phyloP scores from a whole-genome alignment of 306 rosid species.

The Lagenaria siceraria region DNA sequence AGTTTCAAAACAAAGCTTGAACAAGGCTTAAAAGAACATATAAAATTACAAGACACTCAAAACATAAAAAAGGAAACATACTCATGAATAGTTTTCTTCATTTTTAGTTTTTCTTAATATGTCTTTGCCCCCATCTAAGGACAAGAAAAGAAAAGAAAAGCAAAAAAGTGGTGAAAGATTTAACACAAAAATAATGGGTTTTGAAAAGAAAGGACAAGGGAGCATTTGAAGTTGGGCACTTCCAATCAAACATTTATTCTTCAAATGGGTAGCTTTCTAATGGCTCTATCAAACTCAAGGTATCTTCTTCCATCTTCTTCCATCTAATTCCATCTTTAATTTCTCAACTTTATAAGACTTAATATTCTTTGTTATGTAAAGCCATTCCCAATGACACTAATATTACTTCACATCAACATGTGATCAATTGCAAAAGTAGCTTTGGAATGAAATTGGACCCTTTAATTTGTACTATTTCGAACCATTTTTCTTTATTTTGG shows the following conservation, averaged over 20 bases:
- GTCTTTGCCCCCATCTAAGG: not conserved
- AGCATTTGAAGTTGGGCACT: not conserved
- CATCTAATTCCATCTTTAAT: not conserved
- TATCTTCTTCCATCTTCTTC: conserved; percentile 4
- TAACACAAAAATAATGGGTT: not conserved
- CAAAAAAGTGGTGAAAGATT: not conserved
- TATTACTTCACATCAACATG: not conserved
- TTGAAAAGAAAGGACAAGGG: not conserved
- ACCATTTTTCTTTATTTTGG: not conserved
- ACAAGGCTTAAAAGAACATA: not conserved
- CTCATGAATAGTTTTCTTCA: not conserved
- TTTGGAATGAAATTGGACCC: not conserved
- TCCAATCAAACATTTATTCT: not conserved
- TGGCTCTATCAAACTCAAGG: not conserved
- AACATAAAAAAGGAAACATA: not conserved
- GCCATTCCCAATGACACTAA: not conserved
- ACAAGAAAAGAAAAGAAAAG: not conserved
- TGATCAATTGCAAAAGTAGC: not conserved
- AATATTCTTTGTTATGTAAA: not conserved
- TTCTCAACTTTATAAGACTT: not conserved
- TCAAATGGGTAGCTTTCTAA: not conserved
- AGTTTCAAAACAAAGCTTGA: not conserved
- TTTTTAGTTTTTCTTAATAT: not conserved
- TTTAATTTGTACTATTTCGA: not conserved
- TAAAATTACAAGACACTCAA: not conserved